phyloP scores from a whole-genome alignment of 768 basidiomycete genomes.

The Albatrellus ellisii region DNA sequence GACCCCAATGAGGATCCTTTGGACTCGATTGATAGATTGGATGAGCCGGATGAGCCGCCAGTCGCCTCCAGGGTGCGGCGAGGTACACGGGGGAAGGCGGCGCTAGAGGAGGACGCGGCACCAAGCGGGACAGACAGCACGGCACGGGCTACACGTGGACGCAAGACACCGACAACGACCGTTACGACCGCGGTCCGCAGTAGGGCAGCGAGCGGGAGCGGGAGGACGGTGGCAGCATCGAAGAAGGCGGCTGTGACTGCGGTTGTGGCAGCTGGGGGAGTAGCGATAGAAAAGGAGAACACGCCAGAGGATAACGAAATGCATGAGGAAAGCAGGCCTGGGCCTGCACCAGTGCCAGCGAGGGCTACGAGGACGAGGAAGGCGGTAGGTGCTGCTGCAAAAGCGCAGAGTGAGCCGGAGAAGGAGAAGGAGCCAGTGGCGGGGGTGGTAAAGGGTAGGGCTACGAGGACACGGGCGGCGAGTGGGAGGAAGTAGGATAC shows the following conservation, averaged over 20 bases:
- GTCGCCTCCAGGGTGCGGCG: constrained; percentile 3
- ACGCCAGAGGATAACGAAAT: constrained; percentile 17
- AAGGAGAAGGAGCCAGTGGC: constrained; percentile 3
- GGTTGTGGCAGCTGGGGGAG: constrained; percentile 3
- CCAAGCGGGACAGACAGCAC: not conserved
- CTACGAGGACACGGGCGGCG: constrained; percentile 12
- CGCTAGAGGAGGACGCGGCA: constrained; percentile 1
- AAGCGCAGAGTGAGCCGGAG: constrained; percentile 12
- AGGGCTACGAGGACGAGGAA: constrained; percentile 2
- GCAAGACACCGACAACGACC: constrained; percentile 10
- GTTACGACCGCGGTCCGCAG: constrained; percentile 6
- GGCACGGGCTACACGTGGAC: constrained; percentile 11
- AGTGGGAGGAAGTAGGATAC: constrained; percentile 9
- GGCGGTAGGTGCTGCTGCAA: constrained; percentile 5
- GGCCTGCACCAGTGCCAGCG: constrained; percentile 1
- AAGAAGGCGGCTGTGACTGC: not conserved
- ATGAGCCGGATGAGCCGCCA: constrained; percentile 6
- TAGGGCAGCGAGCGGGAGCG: constrained; percentile 5
- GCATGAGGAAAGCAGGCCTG: constrained; percentile 10
- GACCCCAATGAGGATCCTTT: constrained; percentile 4
- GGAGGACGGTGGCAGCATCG: constrained; percentile 3
- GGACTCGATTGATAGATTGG: constrained; percentile 5
- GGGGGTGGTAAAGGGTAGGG: constrained; percentile 9
- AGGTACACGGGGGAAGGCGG: not conserved
- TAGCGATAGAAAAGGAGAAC: constrained; percentile 21